Conservation (phyloP, 2,329 filamentous ascomycete species). For the Berkeleyomyces basicola region DNA sequence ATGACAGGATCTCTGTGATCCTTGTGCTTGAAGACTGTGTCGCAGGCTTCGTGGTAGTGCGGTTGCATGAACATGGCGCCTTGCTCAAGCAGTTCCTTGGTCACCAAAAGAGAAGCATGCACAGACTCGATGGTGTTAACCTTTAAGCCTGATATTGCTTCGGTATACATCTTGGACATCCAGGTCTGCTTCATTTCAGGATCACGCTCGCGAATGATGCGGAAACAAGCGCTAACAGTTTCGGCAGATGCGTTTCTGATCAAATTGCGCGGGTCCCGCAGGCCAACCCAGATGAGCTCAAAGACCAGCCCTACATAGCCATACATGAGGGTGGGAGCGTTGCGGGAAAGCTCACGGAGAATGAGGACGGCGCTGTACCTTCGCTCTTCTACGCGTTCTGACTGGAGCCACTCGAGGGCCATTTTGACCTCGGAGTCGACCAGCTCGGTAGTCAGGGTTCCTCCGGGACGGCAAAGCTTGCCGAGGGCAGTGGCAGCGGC, state of each 20-base stretch:
- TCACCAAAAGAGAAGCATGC: slow-evolving; percentile 82
- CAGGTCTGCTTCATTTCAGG: slow-evolving; percentile 70
- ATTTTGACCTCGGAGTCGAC: slow-evolving; percentile 96
- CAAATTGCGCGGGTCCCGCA: slow-evolving; percentile 76
- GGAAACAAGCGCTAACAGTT: slow-evolving; percentile 85
- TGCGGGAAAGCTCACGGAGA: slow-evolving; percentile 75
- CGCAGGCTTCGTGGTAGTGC: slow-evolving; percentile 79
- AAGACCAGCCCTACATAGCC: slow-evolving; percentile 90
- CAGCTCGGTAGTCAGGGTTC: slow-evolving; percentile 83
- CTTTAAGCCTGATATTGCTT: slow-evolving; percentile 64
- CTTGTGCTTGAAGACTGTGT: slow-evolving; percentile 81
- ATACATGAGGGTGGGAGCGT: slow-evolving; percentile 90
- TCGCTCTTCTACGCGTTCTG: slow-evolving; percentile 81
- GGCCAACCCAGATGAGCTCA: slow-evolving; percentile 87
- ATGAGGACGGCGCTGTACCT: slow-evolving; percentile 87
- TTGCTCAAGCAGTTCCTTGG: slow-evolving; percentile 84
- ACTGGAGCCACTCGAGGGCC: slow-evolving; percentile 90
- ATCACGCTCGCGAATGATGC: slow-evolving; percentile 88
- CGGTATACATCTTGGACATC: slow-evolving; percentile 82
- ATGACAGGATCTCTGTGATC: slow-evolving; percentile 83
- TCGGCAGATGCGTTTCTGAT: slow-evolving; percentile 87
- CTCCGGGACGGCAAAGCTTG: slow-evolving; percentile 78
- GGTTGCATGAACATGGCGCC: slow-evolving; percentile 99
- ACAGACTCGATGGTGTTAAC: slow-evolving; percentile 71
- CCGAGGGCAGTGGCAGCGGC: slow-evolving; percentile 78